Conservation (phyloP, 768 basidiomycete species). For the Russula virescens region DNA sequence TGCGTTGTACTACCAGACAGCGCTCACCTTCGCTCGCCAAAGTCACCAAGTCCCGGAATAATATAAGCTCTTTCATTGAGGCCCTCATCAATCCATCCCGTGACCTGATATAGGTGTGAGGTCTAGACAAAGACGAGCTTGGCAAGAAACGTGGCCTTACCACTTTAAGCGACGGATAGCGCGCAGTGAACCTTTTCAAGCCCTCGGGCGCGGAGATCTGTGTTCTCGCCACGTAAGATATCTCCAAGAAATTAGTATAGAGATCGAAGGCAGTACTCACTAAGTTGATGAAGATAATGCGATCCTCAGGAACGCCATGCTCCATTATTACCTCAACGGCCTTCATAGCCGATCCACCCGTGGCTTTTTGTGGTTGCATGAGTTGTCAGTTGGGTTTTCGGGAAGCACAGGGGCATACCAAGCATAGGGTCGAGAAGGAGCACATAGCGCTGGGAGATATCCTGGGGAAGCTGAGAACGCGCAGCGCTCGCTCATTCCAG, state of each 20-base stretch:
- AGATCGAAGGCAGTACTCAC: constrained; percentile 38
- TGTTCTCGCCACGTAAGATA: background rate
- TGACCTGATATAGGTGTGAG: constrained; percentile 49
- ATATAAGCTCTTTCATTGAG: constrained; percentile 90
- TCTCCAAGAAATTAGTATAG: background rate
- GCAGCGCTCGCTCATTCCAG: background rate
- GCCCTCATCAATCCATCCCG: constrained; percentile 93
- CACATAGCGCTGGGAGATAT: constrained; percentile 87
- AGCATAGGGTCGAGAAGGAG: constrained; percentile 97
- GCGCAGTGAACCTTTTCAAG: constrained; percentile 68
- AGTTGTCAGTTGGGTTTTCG: background rate
- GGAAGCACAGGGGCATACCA: constrained; percentile 43
- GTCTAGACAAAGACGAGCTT: background rate
- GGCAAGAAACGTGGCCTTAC: constrained; percentile 39
- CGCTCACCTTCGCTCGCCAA: constrained; percentile 78
- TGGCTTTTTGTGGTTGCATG: constrained; percentile 47
- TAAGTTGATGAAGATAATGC: constrained; percentile 92
- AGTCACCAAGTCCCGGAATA: constrained; percentile 94
- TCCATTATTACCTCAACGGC: constrained; percentile 92
- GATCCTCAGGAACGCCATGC: constrained; percentile 88
- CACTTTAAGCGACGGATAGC: constrained; percentile 71
- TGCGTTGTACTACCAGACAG: background rate
- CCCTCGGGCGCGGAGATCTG: constrained; percentile 91
- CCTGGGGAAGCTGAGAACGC: constrained; percentile 70
- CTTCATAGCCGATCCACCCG: constrained; percentile 96